Evolutionary conservation across 176 grass and related monocot species (phyloP), one percentile per base, ranked within the genome.

Genomic region (Cenchrus purpureus): DNA sequence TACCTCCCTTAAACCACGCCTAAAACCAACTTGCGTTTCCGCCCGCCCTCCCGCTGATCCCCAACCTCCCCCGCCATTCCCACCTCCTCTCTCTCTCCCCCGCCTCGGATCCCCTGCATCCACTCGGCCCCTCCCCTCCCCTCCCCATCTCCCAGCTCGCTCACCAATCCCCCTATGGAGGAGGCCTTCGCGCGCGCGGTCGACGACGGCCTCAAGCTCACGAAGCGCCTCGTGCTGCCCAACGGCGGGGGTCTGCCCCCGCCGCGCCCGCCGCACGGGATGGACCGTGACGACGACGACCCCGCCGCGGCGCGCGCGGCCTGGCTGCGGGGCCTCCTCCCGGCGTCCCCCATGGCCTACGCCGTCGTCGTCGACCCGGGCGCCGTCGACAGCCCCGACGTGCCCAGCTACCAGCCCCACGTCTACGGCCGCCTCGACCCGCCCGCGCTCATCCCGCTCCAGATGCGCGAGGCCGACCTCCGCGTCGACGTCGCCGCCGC

Each of bases 361-460:
- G 93, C 93, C 1, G 88, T 96, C 65, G 86, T 96, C 63, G 34
- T 53, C n/a, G 97, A 99, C 85, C 97, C 97, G 1, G 93, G 32
- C 62, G 88, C 91, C 20, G 97, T 99, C 48, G 97, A 99, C 84
- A 99, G 89, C 82, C 97, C 97, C 65, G 97, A 99, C 77, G 87
- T 94, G 63, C 97, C 97, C 43, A 99, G 97, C 82, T 99, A 99
- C 86, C 97, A 99, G 91, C 94, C 97, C 10, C 85, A 99, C 74
- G 97, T 99, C 10, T 99, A 96, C 90, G 97, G 97, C 56, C 75
- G 74, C 44, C 91, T 92, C 78, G 90, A 92, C 61, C 97, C 90
- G 48, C 97, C 97, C 58, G 93, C 91, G 82, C 86, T 99, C 84
- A 96, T 99, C 86, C 97, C 97, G 45, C 92, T 99, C 72, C 93